phyloP scores from a whole-genome alignment of 2,329 filamentous ascomycete genomes.

The Lachnellula suecica region DNA sequence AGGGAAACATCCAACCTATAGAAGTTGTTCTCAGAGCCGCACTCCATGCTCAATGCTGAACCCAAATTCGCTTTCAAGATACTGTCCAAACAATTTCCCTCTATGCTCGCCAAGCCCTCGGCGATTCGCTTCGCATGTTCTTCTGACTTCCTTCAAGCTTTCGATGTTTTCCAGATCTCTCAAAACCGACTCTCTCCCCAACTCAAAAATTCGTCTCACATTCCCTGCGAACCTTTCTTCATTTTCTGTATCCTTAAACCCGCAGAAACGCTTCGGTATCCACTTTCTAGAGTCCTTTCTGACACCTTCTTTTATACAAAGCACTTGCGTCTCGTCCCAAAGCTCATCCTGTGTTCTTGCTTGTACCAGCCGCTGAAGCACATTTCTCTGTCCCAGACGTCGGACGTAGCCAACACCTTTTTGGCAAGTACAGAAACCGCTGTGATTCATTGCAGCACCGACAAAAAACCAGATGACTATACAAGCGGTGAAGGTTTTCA shows the following conservation, averaged over 20 bases:
- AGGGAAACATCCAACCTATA: no score
- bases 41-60: background rate
- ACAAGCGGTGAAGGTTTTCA: background rate
- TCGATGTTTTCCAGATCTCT: background rate
- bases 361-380: background rate
- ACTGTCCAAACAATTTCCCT: background rate
- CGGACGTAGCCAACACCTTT: background rate
- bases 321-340: background rate
- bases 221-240: background rate
- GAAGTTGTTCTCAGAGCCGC: no score
- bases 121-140: background rate
- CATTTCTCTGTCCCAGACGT: background rate
- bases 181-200: background rate
- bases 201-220: background rate
- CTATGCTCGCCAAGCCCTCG: background rate
- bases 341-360: background rate
- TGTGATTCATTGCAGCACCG: background rate
- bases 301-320: background rate
- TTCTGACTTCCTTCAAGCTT: background rate
- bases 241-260: background rate
- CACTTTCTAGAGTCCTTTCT: background rate
- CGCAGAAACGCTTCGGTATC: background rate
- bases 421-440: background rate
- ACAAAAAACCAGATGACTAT: background rate
- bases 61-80: background rate